These are phyloP conservation scores for Coriolopsis trogii DNA, from an alignment of 1,284 basidiomycete species.

Conservation along the genomic window DNA sequence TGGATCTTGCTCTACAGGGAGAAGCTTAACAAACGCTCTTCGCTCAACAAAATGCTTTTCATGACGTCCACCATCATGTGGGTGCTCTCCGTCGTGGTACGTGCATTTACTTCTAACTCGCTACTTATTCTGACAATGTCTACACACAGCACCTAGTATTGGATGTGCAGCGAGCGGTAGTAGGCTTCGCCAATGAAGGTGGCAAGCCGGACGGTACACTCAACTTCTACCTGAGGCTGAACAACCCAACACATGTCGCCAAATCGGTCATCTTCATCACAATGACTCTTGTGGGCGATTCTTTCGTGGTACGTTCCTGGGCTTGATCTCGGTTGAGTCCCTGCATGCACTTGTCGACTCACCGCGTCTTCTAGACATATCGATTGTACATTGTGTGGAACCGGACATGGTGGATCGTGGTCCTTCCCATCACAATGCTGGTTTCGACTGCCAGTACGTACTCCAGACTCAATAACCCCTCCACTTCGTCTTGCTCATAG, in stretches of 20 bases:
- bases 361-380: too few species aligned
- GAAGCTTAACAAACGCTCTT: slow-evolving; percentile 12
- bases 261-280: slow-evolving; percentile 24
- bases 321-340: too few species aligned
- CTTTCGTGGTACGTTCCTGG: too few species aligned
- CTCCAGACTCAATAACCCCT: too few species aligned
- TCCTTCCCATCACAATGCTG: slow-evolving; percentile 10
- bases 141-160: slow-evolving; percentile 15
- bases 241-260: slow-evolving; percentile 20
- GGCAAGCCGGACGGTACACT: slow-evolving; percentile 12
- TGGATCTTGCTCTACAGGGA: slow-evolving; percentile 26
- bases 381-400: slow-evolving; percentile 22
- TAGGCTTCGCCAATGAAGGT: slow-evolving; percentile 18
- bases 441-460: slow-evolving; percentile 19
- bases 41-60: slow-evolving; percentile 22
- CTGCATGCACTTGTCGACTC: too few species aligned
- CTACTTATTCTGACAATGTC: too few species aligned
- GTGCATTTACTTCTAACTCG: too few species aligned
- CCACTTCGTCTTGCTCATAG: neutral
- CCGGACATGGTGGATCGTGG: slow-evolving; percentile 13
- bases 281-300: slow-evolving; percentile 21
- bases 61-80: slow-evolving; percentile 22
- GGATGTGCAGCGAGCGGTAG: slow-evolving; percentile 15
- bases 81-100: slow-evolving; percentile 17
- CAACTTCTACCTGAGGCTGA: slow-evolving; percentile 14